phyloP scores from a whole-genome alignment of 139 green algal species.

The Raphidocelis subcapitata region DNA sequence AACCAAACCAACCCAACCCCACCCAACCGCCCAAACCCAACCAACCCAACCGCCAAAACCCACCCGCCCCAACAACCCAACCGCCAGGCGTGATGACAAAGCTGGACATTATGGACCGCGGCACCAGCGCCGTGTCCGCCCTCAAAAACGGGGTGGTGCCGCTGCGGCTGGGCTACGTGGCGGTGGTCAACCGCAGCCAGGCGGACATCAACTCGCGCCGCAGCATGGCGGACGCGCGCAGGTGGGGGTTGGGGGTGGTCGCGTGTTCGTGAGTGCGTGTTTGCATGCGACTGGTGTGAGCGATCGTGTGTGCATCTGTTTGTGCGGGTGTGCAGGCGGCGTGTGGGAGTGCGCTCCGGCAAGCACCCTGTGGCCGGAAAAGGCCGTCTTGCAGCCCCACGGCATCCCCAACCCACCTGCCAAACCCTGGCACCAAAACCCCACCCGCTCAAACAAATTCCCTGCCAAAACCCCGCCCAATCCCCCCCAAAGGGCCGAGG shows the following conservation, averaged over 20 bases:
- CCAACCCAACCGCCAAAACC: no score
- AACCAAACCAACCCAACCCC: no score
- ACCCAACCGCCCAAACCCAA: no score
- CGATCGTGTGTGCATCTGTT: no score
- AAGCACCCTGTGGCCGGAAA: no score
- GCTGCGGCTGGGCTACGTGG: conserved; percentile 91
- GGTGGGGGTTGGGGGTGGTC: conserved; percentile 37
- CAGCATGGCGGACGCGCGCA: conserved; percentile 47
- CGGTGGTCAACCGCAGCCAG: conserved; percentile 85
- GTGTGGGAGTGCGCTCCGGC: no score
- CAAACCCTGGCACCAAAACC: no score
- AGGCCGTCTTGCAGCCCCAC: no score
- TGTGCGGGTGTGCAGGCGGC: no score
- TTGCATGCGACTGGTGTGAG: background rate
- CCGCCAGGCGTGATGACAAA: conserved; percentile 78
- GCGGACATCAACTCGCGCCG: conserved; percentile 71
- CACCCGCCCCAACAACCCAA: no score
- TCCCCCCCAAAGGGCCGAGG: conserved; percentile 45
- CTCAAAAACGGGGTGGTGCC: conserved; percentile 88
- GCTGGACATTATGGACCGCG: conserved; percentile 93
- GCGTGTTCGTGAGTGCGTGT: background rate
- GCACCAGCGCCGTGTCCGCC: conserved; percentile 73
- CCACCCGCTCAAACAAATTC: background rate
- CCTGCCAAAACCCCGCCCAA: background rate
- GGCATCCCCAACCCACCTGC: no score